Evolutionary conservation across 2,329 filamentous ascomycete species (phyloP).

Genomic region (Penicillium sp.): DNA sequence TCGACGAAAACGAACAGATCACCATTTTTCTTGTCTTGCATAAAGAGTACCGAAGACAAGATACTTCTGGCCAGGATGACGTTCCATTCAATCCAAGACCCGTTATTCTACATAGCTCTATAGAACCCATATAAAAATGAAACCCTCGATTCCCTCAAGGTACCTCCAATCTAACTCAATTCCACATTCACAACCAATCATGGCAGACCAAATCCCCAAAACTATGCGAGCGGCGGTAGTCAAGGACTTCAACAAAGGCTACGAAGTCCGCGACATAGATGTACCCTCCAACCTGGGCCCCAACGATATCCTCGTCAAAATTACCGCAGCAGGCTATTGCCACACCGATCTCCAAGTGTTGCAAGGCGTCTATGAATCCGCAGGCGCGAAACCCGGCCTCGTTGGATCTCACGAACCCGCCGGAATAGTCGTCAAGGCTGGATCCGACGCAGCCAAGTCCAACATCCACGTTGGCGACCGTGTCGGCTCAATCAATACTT

Average conservation of each 20-base stretch:
- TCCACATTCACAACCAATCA: not conserved
- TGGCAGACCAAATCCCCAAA: slow-evolving; percentile 9
- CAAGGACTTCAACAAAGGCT: slow-evolving; percentile 18
- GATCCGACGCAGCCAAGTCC: not conserved
- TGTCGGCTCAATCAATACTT: not conserved
- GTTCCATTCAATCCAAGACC: not conserved
- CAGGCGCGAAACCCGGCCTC: slow-evolving; percentile 17
- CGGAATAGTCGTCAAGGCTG: not conserved
- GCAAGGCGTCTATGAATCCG: slow-evolving; percentile 20
- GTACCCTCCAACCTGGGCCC: slow-evolving; percentile 12
- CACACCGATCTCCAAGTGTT: slow-evolving; percentile 20
- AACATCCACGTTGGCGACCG: not conserved
- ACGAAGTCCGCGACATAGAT: slow-evolving; percentile 16
- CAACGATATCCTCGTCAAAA: slow-evolving; percentile 17
- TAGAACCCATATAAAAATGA: not conserved
- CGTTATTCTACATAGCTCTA: not conserved
- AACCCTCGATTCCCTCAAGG: not conserved
- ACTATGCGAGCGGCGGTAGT: slow-evolving; percentile 14
- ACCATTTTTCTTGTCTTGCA: not conserved
- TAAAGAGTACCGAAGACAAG: not conserved
- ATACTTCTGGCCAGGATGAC: not conserved
- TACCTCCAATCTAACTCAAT: not conserved
- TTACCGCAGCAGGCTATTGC: slow-evolving; percentile 15
- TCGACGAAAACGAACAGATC: not conserved
- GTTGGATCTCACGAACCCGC: not conserved